Evolutionary conservation across 1,284 basidiomycete species (phyloP).

Genomic region (Ceratobasidium sp.): DNA sequence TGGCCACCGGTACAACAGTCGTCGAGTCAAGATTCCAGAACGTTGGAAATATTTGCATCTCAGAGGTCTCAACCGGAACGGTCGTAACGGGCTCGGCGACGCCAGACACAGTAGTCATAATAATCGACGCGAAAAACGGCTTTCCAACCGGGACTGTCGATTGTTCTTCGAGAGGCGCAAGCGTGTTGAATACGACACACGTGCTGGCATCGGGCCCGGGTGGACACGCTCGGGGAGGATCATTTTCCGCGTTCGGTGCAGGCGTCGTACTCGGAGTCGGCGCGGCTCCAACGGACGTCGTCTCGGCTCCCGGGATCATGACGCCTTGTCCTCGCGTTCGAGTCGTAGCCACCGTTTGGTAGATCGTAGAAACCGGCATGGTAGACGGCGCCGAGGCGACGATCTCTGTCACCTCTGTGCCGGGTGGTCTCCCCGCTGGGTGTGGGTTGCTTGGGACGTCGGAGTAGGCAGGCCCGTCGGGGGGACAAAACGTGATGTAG

Average conservation of each 20-base stretch:
- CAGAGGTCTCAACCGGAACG: background rate
- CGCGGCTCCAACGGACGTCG: background rate
- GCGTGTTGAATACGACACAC: background rate
- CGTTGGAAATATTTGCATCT: background rate
- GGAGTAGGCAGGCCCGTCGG: background rate
- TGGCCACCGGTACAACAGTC: background rate
- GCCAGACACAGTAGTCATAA: background rate
- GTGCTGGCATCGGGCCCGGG: background rate
- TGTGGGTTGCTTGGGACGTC: constrained; percentile 10
- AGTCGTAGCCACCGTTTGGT: too few species aligned
- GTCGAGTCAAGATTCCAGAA: constrained; percentile 1
- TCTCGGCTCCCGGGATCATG: too few species aligned
- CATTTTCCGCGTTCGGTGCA: too few species aligned
- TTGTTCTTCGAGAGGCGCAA: background rate
- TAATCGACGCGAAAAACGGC: background rate
- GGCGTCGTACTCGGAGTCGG: background rate
- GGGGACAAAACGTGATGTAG: constrained; percentile 33
- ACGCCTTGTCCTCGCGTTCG: too few species aligned
- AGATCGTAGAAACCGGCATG: too few species aligned
- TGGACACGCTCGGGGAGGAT: background rate
- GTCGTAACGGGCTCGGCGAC: background rate
- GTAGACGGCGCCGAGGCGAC: background rate
- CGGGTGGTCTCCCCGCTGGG: background rate
- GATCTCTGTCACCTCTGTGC: background rate
- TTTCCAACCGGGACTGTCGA: constrained; percentile 2